A percentile compares a stretch with the other conserved stretches of the same genome.
Evolutionary conservation across 495 filamentous ascomycete genomes (phyloP).

Genomic region (Immersiella caudata): DNA sequence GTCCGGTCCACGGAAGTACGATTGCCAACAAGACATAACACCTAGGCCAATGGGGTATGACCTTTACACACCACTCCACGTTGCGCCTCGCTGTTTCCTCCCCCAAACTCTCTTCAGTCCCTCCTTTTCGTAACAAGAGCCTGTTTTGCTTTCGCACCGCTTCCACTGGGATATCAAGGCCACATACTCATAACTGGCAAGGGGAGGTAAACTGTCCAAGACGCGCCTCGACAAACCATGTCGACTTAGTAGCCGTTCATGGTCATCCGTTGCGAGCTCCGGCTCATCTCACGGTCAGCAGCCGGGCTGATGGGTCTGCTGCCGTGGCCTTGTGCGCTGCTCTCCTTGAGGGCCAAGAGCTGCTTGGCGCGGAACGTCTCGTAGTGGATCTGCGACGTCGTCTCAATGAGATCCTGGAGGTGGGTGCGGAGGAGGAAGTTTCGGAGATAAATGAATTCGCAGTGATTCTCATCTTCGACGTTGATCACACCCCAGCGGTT

Average conservation of each 20-base stretch:
- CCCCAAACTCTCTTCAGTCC: constrained; percentile 20
- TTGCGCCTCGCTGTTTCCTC: constrained; percentile 28
- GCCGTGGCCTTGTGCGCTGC: constrained; percentile 82
- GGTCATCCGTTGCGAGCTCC: constrained; percentile 91
- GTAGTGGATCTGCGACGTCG: constrained; percentile 99
- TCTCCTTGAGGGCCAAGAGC: constrained; percentile 95
- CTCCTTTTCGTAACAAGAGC: constrained; percentile 16
- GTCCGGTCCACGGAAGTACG: constrained; percentile 35
- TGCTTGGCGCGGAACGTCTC: constrained; percentile 99
- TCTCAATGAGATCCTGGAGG: constrained; percentile 96
- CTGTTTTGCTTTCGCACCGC: constrained; percentile 21
- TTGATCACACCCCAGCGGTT: constrained; percentile 99
- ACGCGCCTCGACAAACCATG: constrained; percentile 2
- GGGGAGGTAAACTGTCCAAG: not conserved
- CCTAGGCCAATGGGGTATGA: constrained; percentile 35
- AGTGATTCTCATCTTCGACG: constrained; percentile 98
- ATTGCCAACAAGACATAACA: constrained; percentile 38
- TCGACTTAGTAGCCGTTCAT: constrained; percentile 89
- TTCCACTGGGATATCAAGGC: constrained; percentile 29
- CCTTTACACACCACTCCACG: constrained; percentile 28
- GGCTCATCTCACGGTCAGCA: constrained; percentile 93
- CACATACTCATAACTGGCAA: constrained; percentile 21
- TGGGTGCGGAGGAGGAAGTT: constrained; percentile 98
- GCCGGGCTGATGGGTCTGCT: constrained; percentile 93
- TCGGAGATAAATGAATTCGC: constrained; percentile 97